A percentile compares a stretch with the other conserved stretches of the same genome.
phyloP scores from a whole-genome alignment of 1,284 basidiomycete genomes.

The Volvariella volvacea region DNA sequence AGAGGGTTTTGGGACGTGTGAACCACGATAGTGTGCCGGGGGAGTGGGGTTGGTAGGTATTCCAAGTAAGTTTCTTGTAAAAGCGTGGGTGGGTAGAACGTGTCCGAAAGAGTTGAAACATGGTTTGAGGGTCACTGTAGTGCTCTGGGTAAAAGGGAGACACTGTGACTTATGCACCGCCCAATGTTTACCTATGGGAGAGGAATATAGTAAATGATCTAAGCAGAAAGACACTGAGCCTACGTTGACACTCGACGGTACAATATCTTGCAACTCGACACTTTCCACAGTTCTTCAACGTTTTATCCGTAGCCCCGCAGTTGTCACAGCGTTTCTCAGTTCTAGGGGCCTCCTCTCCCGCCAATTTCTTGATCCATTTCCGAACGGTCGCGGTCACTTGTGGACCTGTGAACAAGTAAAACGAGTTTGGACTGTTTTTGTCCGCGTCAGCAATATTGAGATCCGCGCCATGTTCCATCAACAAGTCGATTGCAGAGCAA shows the following conservation, averaged over 20 bases:
- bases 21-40: slow-evolving; percentile 15
- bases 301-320: slow-evolving; percentile 20
- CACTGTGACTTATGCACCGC: slow-evolving; percentile 42
- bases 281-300: slow-evolving; percentile 35
- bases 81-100: slow-evolving; percentile 24
- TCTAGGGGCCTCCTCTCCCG: slow-evolving; percentile 32
- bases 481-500: slow-evolving; percentile 29
- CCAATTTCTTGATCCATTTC: slow-evolving; percentile 41
- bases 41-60: slow-evolving; percentile 18
- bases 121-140: slow-evolving; percentile 40
- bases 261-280: slow-evolving; percentile 45
- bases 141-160: slow-evolving; percentile 31
- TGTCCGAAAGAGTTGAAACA: slow-evolving; percentile 22
- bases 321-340: slow-evolving; percentile 35
- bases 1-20: slow-evolving; percentile 21
- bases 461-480: slow-evolving; percentile 44
- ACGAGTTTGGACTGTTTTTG: slow-evolving; percentile 23
- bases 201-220: too few species aligned
- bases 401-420: slow-evolving; percentile 33
- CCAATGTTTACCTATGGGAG: not conserved
- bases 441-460: slow-evolving; percentile 42
- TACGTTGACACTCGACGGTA: slow-evolving; percentile 46
- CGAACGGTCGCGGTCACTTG: slow-evolving; percentile 37
- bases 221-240: slow-evolving; percentile 9
- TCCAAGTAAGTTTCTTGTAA: slow-evolving; percentile 26